These are phyloP conservation scores for Fusarium sp. DNA, from an alignment of 2,329 filamentous ascomycete species.

Conservation along the genomic window DNA sequence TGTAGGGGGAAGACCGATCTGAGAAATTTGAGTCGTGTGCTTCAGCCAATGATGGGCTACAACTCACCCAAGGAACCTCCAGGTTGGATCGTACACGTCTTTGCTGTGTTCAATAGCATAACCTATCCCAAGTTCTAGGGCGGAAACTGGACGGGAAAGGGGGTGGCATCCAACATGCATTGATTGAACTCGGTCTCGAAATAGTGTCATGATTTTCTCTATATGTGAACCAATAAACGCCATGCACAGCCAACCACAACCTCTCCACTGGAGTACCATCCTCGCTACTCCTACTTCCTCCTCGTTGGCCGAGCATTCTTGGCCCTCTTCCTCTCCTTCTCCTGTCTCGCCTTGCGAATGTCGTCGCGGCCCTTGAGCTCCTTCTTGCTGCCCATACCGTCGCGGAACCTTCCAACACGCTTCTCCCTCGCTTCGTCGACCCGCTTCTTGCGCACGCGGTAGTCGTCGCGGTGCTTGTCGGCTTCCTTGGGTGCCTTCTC, in stretches of 20 bases:
- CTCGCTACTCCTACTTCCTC: constrained; percentile 56
- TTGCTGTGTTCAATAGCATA: neutral
- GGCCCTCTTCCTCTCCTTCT: constrained; percentile 80
- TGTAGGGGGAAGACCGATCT: no score
- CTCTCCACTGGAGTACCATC: neutral
- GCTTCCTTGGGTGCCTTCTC: constrained; percentile 92
- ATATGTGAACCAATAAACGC: constrained; percentile 29
- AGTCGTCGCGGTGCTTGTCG: constrained; percentile 93
- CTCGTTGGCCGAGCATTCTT: constrained; percentile 89
- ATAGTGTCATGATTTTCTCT: constrained; percentile 26
- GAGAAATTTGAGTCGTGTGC: no score
- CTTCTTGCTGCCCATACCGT: constrained; percentile 77
- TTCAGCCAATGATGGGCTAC: no score
- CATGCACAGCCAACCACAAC: constrained; percentile 3
- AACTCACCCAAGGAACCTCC: no score
- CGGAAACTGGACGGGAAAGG: neutral
- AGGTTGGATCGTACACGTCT: neutral
- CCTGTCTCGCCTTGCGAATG: constrained; percentile 83
- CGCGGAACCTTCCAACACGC: constrained; percentile 78
- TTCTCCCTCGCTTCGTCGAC: constrained; percentile 89
- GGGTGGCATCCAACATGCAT: neutral
- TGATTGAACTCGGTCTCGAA: neutral
- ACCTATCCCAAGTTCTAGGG: neutral
- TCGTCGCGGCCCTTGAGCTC: constrained; percentile 88
- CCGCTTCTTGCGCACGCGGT: constrained; percentile 89